These are phyloP conservation scores for Mortierella hygrophila DNA, from an alignment of 192 early-diverging fungal species.

Conservation along the genomic window DNA sequence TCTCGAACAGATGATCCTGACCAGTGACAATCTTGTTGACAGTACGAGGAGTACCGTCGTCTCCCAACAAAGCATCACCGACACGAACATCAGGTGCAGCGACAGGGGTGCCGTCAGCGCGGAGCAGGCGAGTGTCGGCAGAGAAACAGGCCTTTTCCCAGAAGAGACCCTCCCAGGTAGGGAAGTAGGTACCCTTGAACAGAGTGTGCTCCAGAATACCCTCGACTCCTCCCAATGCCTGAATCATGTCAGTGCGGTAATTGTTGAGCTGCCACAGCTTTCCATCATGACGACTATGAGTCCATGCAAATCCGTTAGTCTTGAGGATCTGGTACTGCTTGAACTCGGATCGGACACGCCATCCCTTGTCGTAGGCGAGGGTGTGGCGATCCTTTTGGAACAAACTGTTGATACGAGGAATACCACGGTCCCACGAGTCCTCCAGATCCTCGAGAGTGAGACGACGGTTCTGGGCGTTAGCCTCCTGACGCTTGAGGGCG, in stretches of 20 bases:
- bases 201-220: constrained; percentile 99
- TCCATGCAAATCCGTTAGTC: constrained; percentile 98
- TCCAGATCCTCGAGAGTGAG: constrained; percentile 99
- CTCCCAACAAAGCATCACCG: constrained; percentile 62
- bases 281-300: constrained; percentile 79
- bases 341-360: constrained; percentile 96
- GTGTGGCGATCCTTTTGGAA: constrained; percentile 99
- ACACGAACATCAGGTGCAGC: constrained; percentile 51
- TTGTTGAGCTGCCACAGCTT: constrained; percentile 96
- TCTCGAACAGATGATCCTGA: constrained; percentile 37
- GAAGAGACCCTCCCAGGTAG: constrained; percentile 99
- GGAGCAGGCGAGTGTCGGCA: constrained; percentile 48
- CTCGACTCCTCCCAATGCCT: constrained; percentile 98
- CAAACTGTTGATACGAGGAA: constrained; percentile 98
- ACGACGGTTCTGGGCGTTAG: constrained; percentile 95
- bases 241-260: constrained; percentile 99
- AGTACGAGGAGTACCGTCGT: constrained; percentile 59
- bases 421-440: constrained; percentile 98
- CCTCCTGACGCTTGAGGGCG: constrained; percentile 96
- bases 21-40: constrained; percentile 52
- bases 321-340: constrained; percentile 98
- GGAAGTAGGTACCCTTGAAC: constrained; percentile 98
- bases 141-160: constrained; percentile 86
- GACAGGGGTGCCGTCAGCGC: constrained; percentile 47
- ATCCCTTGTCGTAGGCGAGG: constrained; percentile 98